phyloP scores from a whole-genome alignment of 805 yeast species.

The Wickerhamiella vanderwaltii region DNA sequence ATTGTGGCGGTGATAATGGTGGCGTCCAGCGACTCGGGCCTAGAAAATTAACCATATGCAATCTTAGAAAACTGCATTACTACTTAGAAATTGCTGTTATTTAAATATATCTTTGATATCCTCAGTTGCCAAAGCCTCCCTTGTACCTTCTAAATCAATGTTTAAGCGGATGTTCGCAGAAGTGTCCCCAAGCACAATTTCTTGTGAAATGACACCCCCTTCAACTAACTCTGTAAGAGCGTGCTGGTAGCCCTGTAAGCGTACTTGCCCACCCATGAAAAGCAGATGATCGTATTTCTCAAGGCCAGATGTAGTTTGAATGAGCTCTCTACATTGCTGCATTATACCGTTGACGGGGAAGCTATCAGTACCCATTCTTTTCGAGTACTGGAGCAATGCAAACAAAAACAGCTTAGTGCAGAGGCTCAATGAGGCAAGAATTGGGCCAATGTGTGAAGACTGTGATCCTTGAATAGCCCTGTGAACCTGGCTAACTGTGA shows the following conservation, averaged over 20 bases:
- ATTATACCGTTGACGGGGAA: constrained; percentile 61
- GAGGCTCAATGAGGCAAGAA: constrained; percentile 48
- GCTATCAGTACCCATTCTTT: constrained; percentile 61
- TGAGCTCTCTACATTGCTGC: constrained; percentile 56
- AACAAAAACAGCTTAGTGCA: constrained; percentile 61
- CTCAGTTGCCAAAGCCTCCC: constrained; percentile 29
- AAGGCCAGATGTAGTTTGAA: constrained; percentile 26
- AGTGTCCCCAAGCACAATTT: constrained; percentile 57
- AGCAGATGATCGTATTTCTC: constrained; percentile 2
- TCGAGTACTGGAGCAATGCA: constrained; percentile 49
- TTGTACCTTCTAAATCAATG: constrained; percentile 58
- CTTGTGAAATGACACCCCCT: constrained; percentile 62
- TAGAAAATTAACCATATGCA: too few relatives aligned
- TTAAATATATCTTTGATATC: not conserved
- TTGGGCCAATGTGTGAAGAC: constrained; percentile 55
- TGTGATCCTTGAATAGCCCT: constrained; percentile 33
- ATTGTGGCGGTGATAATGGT: not conserved
- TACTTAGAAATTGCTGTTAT: not conserved
- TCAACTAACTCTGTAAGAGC: constrained; percentile 62
- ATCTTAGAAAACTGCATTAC: not conserved
- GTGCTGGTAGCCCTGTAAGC: constrained; percentile 48
- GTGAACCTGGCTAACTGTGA: constrained; percentile 26
- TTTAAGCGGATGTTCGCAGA: constrained; percentile 50
- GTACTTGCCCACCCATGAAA: constrained; percentile 12
- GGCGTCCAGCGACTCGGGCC: not conserved